Base-by-base conservation (phyloP, 2,329 filamentous ascomycete genomes). In the Podosphaera xanthii region DNA sequence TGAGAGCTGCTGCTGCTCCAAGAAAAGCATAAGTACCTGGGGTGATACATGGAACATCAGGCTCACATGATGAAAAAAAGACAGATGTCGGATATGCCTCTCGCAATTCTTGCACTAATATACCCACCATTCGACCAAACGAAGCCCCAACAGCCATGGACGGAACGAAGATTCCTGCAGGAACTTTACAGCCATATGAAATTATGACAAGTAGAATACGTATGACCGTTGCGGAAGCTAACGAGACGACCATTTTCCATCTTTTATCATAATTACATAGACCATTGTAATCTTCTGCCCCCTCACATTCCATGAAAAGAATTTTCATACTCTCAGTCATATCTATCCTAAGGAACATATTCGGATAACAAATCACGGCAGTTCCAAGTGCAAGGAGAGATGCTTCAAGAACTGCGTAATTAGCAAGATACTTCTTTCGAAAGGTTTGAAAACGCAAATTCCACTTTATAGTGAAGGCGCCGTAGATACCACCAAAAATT, bases 291-390 rank as follows among this genome's bases (percentile, higher is more conserved):
- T 91, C 87, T 69, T 94, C 86, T 30, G 77, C 83, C 4, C 86
- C 88, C 68, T 94, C 87, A 65, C 92, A 98, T 69, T 98, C 92
- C 12, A 86, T 78, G 70, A 98, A 98, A 9, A 98, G 74, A 63
- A 96, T 94, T 70, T 97, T 90, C 92, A 98, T 97, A 74, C 89
- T 95, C 73, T 97, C 91, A 0, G 92, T 96, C 92, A 98, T 97
- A 71, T 98, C 94, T 66, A 97, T 96, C 59, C 87, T 79, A 60
- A 98, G 70, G 64, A 98, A 97, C 70, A 86, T 89, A 66, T 98
- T 98, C 0, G 91, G 92, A 67, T 94, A 98, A 71, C 91, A 96
- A n/a, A 98, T 77, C 33, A 97, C 76, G 8, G 90, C 92, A 3
- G 92, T 98, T 6, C 81, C 78, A 0, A 83, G 80, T 0, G 92